These are phyloP conservation scores for Kwoniella heveanensis DNA, from an alignment of 768 basidiomycete species.

Conservation along the genomic window DNA sequence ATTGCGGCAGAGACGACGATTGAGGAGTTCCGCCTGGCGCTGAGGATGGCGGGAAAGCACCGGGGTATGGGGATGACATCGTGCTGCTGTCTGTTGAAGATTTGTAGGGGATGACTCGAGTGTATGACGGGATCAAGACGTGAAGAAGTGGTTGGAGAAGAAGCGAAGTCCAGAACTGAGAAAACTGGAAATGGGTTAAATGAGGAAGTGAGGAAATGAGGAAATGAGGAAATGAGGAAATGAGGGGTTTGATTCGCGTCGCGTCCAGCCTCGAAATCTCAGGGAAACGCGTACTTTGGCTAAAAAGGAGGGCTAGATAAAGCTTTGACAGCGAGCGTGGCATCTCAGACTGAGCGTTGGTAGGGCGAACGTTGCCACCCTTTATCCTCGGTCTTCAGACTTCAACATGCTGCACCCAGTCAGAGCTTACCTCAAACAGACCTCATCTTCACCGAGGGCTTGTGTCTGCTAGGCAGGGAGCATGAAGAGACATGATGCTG, in stretches of 20 bases:
- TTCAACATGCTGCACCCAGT: no score
- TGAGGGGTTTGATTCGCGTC: slow-evolving; percentile 1
- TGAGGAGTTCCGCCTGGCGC: slow-evolving; percentile 31
- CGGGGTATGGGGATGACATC: slow-evolving; percentile 35
- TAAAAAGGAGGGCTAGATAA: neutral
- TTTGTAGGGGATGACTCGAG: no score
- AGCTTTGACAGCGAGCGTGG: no score
- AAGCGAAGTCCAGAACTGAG: neutral
- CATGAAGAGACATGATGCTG: no score
- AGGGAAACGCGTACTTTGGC: slow-evolving; percentile 2
- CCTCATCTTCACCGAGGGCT: no score
- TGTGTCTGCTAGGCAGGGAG: no score
- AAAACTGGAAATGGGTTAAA: neutral
- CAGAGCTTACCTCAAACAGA: no score
- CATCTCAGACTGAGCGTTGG: no score
- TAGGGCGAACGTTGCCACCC: no score
- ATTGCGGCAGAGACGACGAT: slow-evolving; percentile 38
- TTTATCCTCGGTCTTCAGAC: no score
- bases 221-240: slow-evolving; percentile 4
- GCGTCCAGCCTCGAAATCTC: slow-evolving; percentile 3
- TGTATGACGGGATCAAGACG: no score
- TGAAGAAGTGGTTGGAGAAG: neutral
- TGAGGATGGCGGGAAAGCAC: slow-evolving; percentile 30
- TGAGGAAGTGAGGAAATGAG: neutral
- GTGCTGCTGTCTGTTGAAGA: no score